Conservation (phyloP, 306 rosid genomes). For the Begonia loranthoides region DNA sequence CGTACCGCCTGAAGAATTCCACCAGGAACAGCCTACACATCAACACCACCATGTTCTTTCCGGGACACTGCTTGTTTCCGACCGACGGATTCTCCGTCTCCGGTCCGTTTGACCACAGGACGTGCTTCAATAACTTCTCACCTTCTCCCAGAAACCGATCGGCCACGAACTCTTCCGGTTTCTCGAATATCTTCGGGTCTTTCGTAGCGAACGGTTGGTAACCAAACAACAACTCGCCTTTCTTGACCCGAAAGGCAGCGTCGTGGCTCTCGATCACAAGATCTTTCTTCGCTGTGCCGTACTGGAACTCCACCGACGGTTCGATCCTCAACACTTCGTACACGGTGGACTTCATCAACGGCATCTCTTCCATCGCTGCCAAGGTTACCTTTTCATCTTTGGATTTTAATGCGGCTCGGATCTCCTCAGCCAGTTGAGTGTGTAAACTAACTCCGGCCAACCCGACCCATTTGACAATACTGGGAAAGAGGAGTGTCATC, state of each 20-base stretch:
- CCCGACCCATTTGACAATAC: conserved; percentile 43
- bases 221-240: conserved; percentile 75
- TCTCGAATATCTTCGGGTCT: conserved; percentile 60
- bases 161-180: conserved; percentile 47
- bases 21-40: conserved; percentile 50
- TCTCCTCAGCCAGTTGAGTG: conserved; percentile 40
- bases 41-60: conserved; percentile 59
- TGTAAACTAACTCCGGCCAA: conserved; percentile 55
- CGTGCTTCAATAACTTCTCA: conserved; percentile 55
- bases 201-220: conserved; percentile 85
- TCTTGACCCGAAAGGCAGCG: conserved; percentile 45
- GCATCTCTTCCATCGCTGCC: conserved; percentile 65
- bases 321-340: conserved; percentile 65
- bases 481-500: conserved; percentile 52
- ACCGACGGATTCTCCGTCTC: conserved; percentile 43
- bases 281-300: conserved; percentile 60
- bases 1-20: conserved; percentile 63
- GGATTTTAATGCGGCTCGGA: conserved; percentile 36
- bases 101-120: conserved; percentile 87
- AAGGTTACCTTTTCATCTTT: conserved; percentile 55
- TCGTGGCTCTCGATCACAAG: conserved; percentile 70
- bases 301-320: conserved; percentile 70
- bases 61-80: conserved; percentile 70
- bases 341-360: conserved; percentile 68
- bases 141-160: conserved; percentile 77